Conservation (phyloP, 23 red algal genomes). For the Cyanidioschyzon merolae region DNA sequence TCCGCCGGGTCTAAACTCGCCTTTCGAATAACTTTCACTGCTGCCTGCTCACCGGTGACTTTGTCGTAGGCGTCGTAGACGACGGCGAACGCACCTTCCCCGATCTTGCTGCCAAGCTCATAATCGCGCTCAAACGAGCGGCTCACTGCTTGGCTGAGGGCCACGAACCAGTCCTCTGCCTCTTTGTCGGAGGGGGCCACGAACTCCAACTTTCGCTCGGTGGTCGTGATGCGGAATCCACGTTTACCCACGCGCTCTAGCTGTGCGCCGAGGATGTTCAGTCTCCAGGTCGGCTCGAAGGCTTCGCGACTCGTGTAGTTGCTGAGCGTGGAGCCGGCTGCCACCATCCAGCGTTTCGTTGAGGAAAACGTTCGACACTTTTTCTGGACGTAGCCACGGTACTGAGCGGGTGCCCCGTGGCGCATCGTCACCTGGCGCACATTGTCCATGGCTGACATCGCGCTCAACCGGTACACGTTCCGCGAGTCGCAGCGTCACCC, state of each 20-base stretch:
- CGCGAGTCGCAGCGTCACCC: too few relatives aligned
- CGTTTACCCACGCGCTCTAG: not conserved
- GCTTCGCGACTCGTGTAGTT: not conserved
- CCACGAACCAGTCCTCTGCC: slow-evolving; percentile 51
- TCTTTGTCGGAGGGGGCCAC: slow-evolving; percentile 30
- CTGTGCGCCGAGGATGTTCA: not conserved
- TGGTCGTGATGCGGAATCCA: not conserved
- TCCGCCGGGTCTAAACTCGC: slow-evolving; percentile 32
- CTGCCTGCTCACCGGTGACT: slow-evolving; percentile 45
- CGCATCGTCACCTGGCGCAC: not conserved
- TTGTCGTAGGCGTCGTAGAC: slow-evolving; percentile 44
- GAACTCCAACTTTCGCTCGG: not conserved
- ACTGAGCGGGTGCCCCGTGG: not conserved
- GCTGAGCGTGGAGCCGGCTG: not conserved
- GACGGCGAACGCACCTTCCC: slow-evolving; percentile 83
- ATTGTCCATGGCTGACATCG: not conserved
- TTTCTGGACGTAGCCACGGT: not conserved
- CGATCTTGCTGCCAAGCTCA: slow-evolving; percentile 57
- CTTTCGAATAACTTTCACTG: slow-evolving; percentile 77
- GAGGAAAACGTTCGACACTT: slow-evolving; percentile 6
- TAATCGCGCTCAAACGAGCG: slow-evolving; percentile 82
- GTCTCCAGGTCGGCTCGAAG: not conserved
- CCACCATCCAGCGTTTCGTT: slow-evolving; percentile 4
- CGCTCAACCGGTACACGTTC: too few relatives aligned
- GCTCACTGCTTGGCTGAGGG: slow-evolving; percentile 41